Percentiles rank a stretch among this genome's conserved stretches.
Evolutionary conservation across 2,329 filamentous ascomycete genomes (phyloP).

Genomic region (Pseudocercospora pini-densiflorae): DNA sequence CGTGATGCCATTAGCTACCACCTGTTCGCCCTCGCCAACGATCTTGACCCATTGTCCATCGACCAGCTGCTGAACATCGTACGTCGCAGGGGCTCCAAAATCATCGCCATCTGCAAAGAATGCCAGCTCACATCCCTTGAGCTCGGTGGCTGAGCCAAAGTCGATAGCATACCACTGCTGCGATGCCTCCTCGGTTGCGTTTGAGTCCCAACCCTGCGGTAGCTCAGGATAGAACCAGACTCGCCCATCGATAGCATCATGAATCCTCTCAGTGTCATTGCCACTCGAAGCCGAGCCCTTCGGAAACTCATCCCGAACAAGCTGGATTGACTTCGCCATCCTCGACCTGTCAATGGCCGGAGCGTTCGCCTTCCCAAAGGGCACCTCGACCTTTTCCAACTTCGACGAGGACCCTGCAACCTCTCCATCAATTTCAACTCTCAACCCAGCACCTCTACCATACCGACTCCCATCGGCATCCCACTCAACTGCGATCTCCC

Average conservation of each 20-base stretch:
- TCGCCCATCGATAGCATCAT: constrained; percentile 47
- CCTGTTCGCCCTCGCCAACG: constrained; percentile 25
- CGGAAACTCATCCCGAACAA: constrained; percentile 40
- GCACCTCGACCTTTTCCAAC: constrained; percentile 35
- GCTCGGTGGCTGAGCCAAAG: constrained; percentile 39
- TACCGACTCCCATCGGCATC: constrained; percentile 44
- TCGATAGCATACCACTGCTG: constrained; percentile 46
- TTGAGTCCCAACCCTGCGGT: constrained; percentile 46
- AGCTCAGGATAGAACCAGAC: constrained; percentile 48
- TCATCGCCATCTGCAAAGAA: constrained; percentile 40
- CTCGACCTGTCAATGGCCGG: constrained; percentile 35
- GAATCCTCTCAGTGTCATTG: constrained; percentile 35
- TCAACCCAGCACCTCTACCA: constrained; percentile 37
- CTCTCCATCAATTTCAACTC: constrained; percentile 43
- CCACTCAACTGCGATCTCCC: constrained; percentile 49
- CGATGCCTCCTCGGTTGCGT: constrained; percentile 33
- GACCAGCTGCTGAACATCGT: constrained; percentile 37
- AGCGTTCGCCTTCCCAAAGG: constrained; percentile 31
- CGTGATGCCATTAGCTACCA: constrained; percentile 46
- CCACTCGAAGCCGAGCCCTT: constrained; percentile 39
- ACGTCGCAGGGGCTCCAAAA: constrained; percentile 40
- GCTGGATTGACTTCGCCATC: constrained; percentile 45
- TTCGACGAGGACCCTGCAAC: constrained; percentile 39
- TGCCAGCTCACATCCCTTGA: constrained; percentile 43
- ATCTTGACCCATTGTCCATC: constrained; percentile 39